These are phyloP conservation scores for Starmerella vitae DNA, from an alignment of 805 yeast genomes.

Conservation along the genomic window DNA sequence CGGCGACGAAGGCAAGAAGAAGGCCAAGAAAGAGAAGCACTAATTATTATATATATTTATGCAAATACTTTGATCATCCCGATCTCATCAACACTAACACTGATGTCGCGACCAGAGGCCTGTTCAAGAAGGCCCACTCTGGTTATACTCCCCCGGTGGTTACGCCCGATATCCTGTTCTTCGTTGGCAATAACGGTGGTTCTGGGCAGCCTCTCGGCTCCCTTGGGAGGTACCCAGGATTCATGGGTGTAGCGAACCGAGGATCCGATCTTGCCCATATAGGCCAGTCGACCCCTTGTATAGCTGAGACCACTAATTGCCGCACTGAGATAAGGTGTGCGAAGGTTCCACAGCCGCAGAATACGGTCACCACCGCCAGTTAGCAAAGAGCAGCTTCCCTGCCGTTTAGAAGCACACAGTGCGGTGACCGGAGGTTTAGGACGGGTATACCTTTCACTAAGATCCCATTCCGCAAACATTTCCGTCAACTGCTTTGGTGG, in stretches of 20 bases:
- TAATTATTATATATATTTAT: neutral
- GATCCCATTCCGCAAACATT: constrained; percentile 19
- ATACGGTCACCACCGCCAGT: constrained; percentile 26
- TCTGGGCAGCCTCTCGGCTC: constrained; percentile 27
- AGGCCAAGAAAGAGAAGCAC: constrained; percentile 14
- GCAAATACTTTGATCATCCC: constrained; percentile 47
- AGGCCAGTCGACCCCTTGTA: constrained; percentile 24
- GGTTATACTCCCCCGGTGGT: constrained; percentile 38
- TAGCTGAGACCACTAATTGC: constrained; percentile 27
- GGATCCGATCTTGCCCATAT: constrained; percentile 24
- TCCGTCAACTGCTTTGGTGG: constrained; percentile 11
- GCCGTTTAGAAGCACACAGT: constrained; percentile 1
- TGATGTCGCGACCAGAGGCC: constrained; percentile 33
- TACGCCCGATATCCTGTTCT: constrained; percentile 33
- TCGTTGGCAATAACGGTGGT: constrained; percentile 31
- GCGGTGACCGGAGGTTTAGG: constrained; percentile 10
- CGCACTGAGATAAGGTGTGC: constrained; percentile 24
- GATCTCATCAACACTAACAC: constrained; percentile 51
- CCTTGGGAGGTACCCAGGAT: constrained; percentile 11
- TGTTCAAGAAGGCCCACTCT: constrained; percentile 28
- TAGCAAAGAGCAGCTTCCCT: constrained; percentile 12
- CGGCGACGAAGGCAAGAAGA: constrained; percentile 18
- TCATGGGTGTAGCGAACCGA: constrained; percentile 34
- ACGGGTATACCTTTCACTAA: constrained; percentile 12
- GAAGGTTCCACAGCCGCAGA: constrained; percentile 29